phyloP scores from a whole-genome alignment of 192 early-diverging fungal genomes.

The Jimgerdemannia lactiflua region DNA sequence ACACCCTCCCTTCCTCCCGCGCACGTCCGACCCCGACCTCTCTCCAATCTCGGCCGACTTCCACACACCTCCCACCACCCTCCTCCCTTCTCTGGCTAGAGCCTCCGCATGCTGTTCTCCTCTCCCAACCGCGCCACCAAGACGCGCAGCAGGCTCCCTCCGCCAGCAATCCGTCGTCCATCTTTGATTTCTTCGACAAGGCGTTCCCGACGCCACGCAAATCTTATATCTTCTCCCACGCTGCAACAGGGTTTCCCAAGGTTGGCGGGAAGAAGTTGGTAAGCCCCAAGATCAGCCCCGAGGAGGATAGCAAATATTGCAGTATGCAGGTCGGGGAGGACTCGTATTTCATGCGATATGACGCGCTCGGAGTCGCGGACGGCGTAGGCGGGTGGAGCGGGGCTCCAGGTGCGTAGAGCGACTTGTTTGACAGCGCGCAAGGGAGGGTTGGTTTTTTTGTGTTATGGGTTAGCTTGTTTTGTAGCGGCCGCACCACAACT shows the following conservation, averaged over 20 bases:
- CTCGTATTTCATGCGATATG: conserved; percentile 84
- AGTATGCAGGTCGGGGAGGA: conserved; percentile 87
- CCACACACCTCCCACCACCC: no score
- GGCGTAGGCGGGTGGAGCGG: conserved; percentile 96
- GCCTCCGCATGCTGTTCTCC: no score
- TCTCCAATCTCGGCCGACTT: no score
- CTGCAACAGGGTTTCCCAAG: conserved; percentile 52
- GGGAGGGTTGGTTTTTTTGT: no score
- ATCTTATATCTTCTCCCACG: conserved; percentile 42
- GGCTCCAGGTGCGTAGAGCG: conserved; percentile 42
- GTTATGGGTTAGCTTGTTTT: conserved; percentile 1
- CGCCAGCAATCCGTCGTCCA: conserved; percentile 7
- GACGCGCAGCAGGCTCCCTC: no score
- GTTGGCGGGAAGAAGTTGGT: conserved; percentile 19
- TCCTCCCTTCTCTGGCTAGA: no score
- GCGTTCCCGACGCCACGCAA: conserved; percentile 26
- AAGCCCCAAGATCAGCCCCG: conserved; percentile 10
- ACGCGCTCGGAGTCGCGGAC: conserved; percentile 91
- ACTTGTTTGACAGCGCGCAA: no score
- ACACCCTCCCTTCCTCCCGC: no score
- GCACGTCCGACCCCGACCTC: no score
- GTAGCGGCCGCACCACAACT: no score
- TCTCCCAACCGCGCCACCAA: no score
- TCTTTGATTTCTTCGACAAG: conserved; percentile 29
- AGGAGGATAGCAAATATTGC: conserved; percentile 49